Base-by-base conservation (phyloP, 2,329 filamentous ascomycete genomes). In the Aspergillus transmontanensis region DNA sequence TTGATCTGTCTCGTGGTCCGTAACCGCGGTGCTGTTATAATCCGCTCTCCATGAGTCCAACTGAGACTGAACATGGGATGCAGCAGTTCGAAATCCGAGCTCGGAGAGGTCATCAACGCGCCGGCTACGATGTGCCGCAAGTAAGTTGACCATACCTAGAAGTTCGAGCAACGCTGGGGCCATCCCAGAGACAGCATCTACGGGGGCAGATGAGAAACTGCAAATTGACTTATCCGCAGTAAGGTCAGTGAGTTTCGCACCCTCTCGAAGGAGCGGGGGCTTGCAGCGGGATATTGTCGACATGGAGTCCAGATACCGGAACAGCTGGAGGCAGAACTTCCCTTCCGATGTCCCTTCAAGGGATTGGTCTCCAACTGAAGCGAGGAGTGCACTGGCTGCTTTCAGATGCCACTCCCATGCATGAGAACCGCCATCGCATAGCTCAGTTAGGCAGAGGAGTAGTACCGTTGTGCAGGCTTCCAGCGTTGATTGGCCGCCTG, bases 381-480 rank as follows among this genome's bases (percentile, higher is more conserved):
- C 69, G 9, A 81, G 66, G 4, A 81, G 71, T 2, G 76, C 70
- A 62, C 79, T 78, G n/a, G 79, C 80, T 5, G 78, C 79, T 58
- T 79, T 76, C 21, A 81, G 72, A 61, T 81, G 79, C 59, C 79
- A 74, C 68, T 80, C 78, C 79, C 79, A 81, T 2, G 77, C 75
- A 39, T 76, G 71, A 19, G 78, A 80, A 2, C 78, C 76, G 45
- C 79, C 78, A 59, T 81, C 79, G 26, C 80, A 81, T 10, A 81
- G 66, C 61, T 81, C 80, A 5, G 79, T 79, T 71, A 81, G 76
- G 61, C 78, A 81, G 0, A 81, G 73, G 11, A 81, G 59, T 16
- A 81, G 71, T n/a, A 79, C 76, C 19, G 77, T 75, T 3, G 76
- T 74, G 23, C 80, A 78, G 11, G 79, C 77, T 57, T 79, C 75